These are phyloP conservation scores for Ophiocordyceps sinensis DNA, from an alignment of 2,329 filamentous ascomycete genomes.

Conservation along the genomic window DNA sequence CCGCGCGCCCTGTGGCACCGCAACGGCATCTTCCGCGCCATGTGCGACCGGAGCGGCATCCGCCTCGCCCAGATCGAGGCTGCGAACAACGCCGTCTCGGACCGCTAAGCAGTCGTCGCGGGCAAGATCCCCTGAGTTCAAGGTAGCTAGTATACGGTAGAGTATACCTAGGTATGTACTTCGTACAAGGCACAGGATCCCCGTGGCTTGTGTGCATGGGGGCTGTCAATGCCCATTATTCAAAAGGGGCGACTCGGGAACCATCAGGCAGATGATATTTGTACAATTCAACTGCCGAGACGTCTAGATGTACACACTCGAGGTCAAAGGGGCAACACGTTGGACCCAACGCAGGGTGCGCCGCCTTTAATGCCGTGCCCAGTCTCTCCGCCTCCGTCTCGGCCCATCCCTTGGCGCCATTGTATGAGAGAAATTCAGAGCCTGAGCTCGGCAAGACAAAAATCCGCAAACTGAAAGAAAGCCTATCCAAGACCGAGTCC, in stretches of 20 bases:
- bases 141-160: too few species aligned
- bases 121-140: neutral
- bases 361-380: too few species aligned
- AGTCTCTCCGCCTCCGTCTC: too few species aligned
- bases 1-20: slow-evolving; percentile 60
- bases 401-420: neutral
- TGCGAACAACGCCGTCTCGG: slow-evolving; percentile 14
- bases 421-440: neutral
- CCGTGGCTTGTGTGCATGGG: too few species aligned
- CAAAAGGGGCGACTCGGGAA: too few species aligned
- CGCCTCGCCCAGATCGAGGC: slow-evolving; percentile 27
- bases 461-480: neutral
- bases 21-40: slow-evolving; percentile 69
- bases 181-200: too few species aligned
- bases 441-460: neutral
- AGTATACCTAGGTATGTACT: neutral
- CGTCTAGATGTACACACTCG: too few species aligned
- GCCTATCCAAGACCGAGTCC: neutral
- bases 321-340: too few species aligned
- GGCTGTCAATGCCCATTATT: too few species aligned
- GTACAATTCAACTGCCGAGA: too few species aligned
- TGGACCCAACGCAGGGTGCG: too few species aligned
- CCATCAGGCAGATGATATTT: too few species aligned
- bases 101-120: neutral
- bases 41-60: slow-evolving; percentile 84